Evolutionary conservation across 768 basidiomycete genomes (phyloP), one percentile per base, ranked within the genome.

Genomic region (Agrocybe praecox): DNA sequence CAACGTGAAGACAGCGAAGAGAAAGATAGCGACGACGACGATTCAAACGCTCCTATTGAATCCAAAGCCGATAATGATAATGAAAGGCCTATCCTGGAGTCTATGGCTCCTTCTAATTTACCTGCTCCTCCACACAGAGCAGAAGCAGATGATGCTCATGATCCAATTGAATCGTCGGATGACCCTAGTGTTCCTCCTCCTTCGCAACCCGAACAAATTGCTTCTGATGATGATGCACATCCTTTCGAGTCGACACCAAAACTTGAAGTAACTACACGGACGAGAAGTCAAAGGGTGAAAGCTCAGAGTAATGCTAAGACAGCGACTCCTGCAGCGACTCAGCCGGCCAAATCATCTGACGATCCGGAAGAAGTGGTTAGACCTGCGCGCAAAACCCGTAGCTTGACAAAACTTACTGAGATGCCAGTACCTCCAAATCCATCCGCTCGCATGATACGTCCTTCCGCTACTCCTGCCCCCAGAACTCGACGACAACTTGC

Each of bases 161-260:
- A 83, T 58, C 78, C 80, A 8, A 82, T 82, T 51, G 77, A 81
- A 57, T 69, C 73, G 24, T 71, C 74, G 0, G 79, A 80, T 14
- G 66, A 40, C 12, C 6, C 36, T 6, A n/a, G 7, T 7, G 33
- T 62, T n/a, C 57, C 60, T 48, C 49, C 64, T 14, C 40, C 26
- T 34, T 56, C 59, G 17, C 65, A 58, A 32, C 53, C 46, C 2
- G 67, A 68, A 40, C 55, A 61, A 15, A 66, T 68, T 49, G 59
- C 46, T n/a, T 65, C 58, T 21, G 57, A 55, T 34, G 61, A 62
- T 4, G 56, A 65, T 7, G 17, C 19, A 2, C 49, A 50, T 33
- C 54, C 53, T 6, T 46, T 43, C 29, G 47, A 60, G 44, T 61
- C 69, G 42, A 57, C 63, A 36, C 59, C 65, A 8, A 64, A 59